Evolutionary conservation across 106 monocot species (phyloP), one percentile per base, ranked within the genome.

Genomic region (Apostasia shenzhenica): DNA sequence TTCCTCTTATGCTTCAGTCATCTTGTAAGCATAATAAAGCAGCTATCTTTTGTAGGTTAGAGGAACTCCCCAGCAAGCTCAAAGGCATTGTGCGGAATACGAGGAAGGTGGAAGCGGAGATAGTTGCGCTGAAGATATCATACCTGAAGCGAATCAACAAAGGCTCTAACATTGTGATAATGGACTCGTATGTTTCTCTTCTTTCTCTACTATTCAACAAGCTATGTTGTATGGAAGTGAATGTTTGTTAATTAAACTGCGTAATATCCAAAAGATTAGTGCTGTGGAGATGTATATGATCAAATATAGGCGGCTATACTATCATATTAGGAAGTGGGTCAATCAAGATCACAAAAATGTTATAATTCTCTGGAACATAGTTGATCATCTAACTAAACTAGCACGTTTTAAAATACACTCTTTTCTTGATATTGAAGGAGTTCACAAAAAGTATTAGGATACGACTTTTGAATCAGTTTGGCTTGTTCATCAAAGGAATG

Each of bases 81-180:
- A 92, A 79, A 68, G 65, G 72, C 63, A 53, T 95, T 40, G 91
- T 95, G 5, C 84, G 86, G 77, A 83, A 81, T 60, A 12, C 70
- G 48, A 92, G 85, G 78, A 86, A 81, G 79, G 88, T 82, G 2
- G 95, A 95, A 70, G 95, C 95, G 37, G 95, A 95, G 26, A 80
- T 95, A 6, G 78, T 73, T 40, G 95, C 95, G 26, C 6, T 92
- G 70, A 95, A 95, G 80, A 92, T 95, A 57, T 95, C 91, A 2
- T 95, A 86, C 75, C 88, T 95, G 43, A 95, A 95, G 63, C 80
- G 68, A 72, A 60, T 92, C 41, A 84, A 81, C 80, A 82, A 82
- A 66, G 82, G 89, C 14, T 92, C 95, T 2, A 89, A 80, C 57
- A 84, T 95, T 52, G 76, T 95, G 45, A 86, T 95, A 61, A 75